These are phyloP conservation scores for Eucalyptus polybractea DNA, from an alignment of 345 rosid species.

Conservation along the genomic window DNA sequence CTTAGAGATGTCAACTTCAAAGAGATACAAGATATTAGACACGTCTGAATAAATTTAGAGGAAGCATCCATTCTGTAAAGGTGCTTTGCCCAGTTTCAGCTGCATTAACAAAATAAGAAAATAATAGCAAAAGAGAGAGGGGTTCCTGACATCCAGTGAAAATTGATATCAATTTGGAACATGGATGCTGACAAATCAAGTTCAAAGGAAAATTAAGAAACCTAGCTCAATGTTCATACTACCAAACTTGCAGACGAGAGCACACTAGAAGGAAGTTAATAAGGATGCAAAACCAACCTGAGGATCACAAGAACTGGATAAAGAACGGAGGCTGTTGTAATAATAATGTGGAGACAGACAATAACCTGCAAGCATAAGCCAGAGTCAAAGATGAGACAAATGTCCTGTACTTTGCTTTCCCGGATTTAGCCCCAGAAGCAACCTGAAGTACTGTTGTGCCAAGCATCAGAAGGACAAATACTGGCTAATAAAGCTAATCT, in stretches of 20 bases:
- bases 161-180: neutral
- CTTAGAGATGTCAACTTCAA: neutral
- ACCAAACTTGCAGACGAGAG: neutral
- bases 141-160: neutral
- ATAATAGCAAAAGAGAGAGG: neutral
- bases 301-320: conserved; percentile 84
- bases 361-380: conserved; percentile 35
- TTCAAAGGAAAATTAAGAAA: neutral
- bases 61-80: neutral
- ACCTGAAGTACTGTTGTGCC: neutral
- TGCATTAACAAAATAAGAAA: neutral
- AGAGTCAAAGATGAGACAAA: neutral
- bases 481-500: neutral
- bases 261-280: neutral
- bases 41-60: neutral
- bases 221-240: neutral
- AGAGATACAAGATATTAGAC: neutral
- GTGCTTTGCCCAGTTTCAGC: neutral
- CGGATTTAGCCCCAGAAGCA: neutral
- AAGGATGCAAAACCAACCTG: conserved; percentile 31
- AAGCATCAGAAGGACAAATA: neutral
- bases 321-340: conserved; percentile 48
- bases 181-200: neutral
- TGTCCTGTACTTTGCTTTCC: neutral
- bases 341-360: conserved; percentile 53